These are phyloP conservation scores for Aspergillus spinulosporus DNA, from an alignment of 2,329 filamentous ascomycete species.

Conservation along the genomic window DNA sequence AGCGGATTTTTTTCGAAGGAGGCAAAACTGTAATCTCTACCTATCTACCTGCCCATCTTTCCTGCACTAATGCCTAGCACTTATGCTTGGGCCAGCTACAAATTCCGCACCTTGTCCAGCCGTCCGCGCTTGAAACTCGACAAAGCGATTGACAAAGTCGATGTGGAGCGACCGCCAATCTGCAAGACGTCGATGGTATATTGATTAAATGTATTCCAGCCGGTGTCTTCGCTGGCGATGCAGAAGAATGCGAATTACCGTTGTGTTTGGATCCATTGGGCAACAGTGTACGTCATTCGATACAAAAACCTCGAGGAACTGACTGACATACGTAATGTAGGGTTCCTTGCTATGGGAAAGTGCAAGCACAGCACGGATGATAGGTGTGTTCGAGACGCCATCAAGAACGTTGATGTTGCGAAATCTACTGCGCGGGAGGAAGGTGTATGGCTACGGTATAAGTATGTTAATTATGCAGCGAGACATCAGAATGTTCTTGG, in stretches of 20 bases:
- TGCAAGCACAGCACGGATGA: slow-evolving; percentile 15
- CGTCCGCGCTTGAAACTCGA: slow-evolving; percentile 9
- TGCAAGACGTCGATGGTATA: slow-evolving; percentile 9
- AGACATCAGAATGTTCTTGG: slow-evolving; percentile 15
- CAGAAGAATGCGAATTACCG: slow-evolving; percentile 2
- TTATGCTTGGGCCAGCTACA: neutral
- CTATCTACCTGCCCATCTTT: neutral
- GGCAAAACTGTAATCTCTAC: neutral
- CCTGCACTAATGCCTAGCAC: no score
- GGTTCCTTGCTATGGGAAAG: slow-evolving; percentile 15
- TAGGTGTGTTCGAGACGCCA: slow-evolving; percentile 11
- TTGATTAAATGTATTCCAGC: slow-evolving; percentile 13
- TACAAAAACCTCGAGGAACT: no score
- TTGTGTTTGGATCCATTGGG: slow-evolving; percentile 8
- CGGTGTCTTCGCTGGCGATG: slow-evolving; percentile 11
- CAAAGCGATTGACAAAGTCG: slow-evolving; percentile 8
- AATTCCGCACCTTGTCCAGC: slow-evolving; percentile 8
- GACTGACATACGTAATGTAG: no score
- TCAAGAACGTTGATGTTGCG: slow-evolving; percentile 16
- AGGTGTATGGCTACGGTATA: slow-evolving; percentile 13
- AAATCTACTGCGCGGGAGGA: slow-evolving; percentile 12
- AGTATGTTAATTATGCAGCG: slow-evolving; percentile 16
- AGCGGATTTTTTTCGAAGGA: slow-evolving; percentile 1
- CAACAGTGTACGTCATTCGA: slow-evolving; percentile 14
- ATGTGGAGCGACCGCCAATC: slow-evolving; percentile 1